These are phyloP conservation scores for Spathaspora jeffriesii DNA, from an alignment of 1,139 yeast species.

Conservation along the genomic window DNA sequence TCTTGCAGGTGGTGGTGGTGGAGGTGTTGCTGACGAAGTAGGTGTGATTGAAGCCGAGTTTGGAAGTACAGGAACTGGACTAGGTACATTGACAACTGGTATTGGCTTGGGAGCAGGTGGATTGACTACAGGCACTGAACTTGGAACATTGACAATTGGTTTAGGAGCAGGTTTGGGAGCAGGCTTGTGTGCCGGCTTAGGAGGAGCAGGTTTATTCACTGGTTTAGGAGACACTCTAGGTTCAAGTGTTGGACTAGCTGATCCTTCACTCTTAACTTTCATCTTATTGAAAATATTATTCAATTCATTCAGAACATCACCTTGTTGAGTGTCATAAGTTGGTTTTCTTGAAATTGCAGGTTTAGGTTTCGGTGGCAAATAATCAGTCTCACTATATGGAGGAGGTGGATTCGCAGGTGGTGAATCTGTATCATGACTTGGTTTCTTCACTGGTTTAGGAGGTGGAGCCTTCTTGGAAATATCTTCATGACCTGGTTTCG, in stretches of 20 bases:
- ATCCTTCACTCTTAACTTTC: slow-evolving; percentile 8
- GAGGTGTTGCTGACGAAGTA: slow-evolving; percentile 13
- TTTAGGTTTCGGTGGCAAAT: slow-evolving; percentile 2
- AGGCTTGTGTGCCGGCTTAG: slow-evolving; percentile 5
- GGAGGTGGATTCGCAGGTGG: slow-evolving; percentile 20
- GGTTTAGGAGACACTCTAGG: background rate
- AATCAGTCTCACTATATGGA: slow-evolving; percentile 20
- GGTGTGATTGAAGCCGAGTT: slow-evolving; percentile 10
- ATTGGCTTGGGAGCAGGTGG: slow-evolving; percentile 9
- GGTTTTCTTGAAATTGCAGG: slow-evolving; percentile 3
- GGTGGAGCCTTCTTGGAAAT: slow-evolving; percentile 31
- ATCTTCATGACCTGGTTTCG: slow-evolving; percentile 8
- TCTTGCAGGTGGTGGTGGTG: slow-evolving; percentile 29
- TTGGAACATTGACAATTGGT: slow-evolving; percentile 8
- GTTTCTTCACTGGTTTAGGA: slow-evolving; percentile 40
- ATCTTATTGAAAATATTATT: slow-evolving; percentile 12
- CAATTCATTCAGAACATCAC: slow-evolving; percentile 13
- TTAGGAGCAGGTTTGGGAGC: slow-evolving; percentile 7
- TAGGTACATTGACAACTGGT: slow-evolving; percentile 6
- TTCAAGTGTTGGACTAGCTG: background rate
- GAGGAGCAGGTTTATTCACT: slow-evolving; percentile 2
- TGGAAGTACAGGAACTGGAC: slow-evolving; percentile 5
- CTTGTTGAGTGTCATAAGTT: slow-evolving; percentile 7
- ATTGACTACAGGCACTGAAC: slow-evolving; percentile 9
- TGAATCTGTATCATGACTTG: slow-evolving; percentile 14